A percentile compares a stretch with the other conserved stretches of the same genome.
Conservation (phyloP, 2,329 filamentous ascomycete species). For the Beauveria bassiana region DNA sequence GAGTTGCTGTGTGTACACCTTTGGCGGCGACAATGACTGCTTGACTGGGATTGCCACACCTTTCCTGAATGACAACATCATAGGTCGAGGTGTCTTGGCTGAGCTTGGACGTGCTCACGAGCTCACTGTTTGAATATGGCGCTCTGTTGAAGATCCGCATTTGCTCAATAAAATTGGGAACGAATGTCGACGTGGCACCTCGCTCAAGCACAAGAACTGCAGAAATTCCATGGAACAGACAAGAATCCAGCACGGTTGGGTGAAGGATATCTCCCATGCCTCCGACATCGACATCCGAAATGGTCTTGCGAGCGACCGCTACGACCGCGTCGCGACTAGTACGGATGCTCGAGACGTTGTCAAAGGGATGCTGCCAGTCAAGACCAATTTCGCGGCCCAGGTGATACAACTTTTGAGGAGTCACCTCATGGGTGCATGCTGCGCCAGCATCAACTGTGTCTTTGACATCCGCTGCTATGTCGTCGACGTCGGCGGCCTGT, state of each 20-base stretch:
- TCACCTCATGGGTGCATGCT: neutral
- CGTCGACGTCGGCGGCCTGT: neutral
- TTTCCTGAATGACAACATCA: neutral
- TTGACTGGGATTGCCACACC: neutral
- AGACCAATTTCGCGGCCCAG: neutral
- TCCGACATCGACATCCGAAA: neutral
- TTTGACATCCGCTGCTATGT: neutral
- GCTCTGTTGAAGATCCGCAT: neutral
- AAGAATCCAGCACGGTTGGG: neutral
- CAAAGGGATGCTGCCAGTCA: neutral
- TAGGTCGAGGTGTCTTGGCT: neutral
- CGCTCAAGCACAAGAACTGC: neutral
- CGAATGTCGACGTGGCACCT: neutral
- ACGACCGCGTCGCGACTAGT: neutral
- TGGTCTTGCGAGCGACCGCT: neutral
- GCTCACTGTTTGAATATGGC: neutral
- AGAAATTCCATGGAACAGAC: neutral
- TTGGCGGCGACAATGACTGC: neutral
- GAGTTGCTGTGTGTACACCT: neutral
- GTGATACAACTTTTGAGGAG: neutral
- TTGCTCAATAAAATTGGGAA: neutral
- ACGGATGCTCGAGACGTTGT: neutral
- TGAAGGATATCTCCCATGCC: neutral
- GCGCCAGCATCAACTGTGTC: neutral
- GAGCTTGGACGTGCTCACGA: neutral